A percentile compares a stretch with the other conserved stretches of the same genome.
Conservation (phyloP, 192 early-diverging fungal genomes). For the Thoreauomyces humboldtii region DNA sequence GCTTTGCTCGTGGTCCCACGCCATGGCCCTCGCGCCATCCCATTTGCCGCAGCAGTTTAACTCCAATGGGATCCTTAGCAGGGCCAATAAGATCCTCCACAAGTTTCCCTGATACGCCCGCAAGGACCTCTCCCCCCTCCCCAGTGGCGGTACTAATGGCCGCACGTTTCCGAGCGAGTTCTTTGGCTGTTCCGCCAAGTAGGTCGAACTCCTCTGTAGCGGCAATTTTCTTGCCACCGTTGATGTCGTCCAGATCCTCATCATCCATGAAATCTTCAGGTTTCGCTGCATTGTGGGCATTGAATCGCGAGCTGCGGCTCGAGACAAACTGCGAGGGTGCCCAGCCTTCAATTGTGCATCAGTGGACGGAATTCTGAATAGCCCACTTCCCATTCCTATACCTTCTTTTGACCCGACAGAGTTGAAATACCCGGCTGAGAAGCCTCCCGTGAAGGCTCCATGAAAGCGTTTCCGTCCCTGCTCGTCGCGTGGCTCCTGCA, state of each 20-base stretch:
- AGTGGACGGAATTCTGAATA: neutral
- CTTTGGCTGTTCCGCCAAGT: slow-evolving; percentile 60
- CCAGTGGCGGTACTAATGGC: slow-evolving; percentile 41
- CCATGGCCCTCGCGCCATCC: slow-evolving; percentile 88
- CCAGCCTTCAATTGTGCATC: slow-evolving; percentile 57
- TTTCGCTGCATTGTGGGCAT: slow-evolving; percentile 28
- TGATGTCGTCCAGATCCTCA: slow-evolving; percentile 72
- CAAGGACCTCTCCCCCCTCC: slow-evolving; percentile 44
- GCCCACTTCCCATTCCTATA: neutral
- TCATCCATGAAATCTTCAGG: slow-evolving; percentile 98
- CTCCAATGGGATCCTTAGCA: slow-evolving; percentile 60
- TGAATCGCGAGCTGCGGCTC: slow-evolving; percentile 60
- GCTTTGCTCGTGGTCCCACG: slow-evolving; percentile 67
- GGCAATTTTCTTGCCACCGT: slow-evolving; percentile 55
- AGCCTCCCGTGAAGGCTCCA: slow-evolving; percentile 94
- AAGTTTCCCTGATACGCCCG: slow-evolving; percentile 44
- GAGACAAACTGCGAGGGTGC: slow-evolving; percentile 75
- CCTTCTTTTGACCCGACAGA: slow-evolving; percentile 96
- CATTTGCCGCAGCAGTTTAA: slow-evolving; percentile 72
- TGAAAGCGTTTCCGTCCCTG: slow-evolving; percentile 79
- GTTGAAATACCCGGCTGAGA: slow-evolving; percentile 90
- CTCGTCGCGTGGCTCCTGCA: slow-evolving; percentile 51
- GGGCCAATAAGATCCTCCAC: slow-evolving; percentile 64
- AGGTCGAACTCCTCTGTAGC: slow-evolving; percentile 70
- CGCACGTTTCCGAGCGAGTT: slow-evolving; percentile 50